These are phyloP conservation scores for Paecilomyces sp. DNA, from an alignment of 2,329 filamentous ascomycete species.

Conservation along the genomic window DNA sequence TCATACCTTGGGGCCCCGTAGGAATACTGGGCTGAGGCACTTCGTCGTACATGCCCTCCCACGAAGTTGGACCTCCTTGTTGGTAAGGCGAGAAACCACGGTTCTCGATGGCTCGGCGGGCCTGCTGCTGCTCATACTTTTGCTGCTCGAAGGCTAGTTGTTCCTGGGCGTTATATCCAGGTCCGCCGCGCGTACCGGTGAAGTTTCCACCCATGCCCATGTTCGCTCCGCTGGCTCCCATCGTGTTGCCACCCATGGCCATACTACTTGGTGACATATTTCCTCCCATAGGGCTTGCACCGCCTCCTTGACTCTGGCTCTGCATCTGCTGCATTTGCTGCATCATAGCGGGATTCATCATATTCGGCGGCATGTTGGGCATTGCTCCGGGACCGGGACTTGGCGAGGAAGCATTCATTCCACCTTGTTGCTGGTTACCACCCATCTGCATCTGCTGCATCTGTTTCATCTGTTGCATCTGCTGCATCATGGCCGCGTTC, in stretches of 20 bases:
- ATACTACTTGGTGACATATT: conserved; percentile 21
- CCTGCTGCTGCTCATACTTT: conserved; percentile 66
- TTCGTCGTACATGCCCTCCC: conserved; percentile 98
- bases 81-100: conserved; percentile 37
- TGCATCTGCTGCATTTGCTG: conserved; percentile 63
- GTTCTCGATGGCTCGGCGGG: conserved; percentile 44
- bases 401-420: conserved; percentile 28
- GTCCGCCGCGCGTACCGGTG: conserved; percentile 36
- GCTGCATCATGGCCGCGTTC: conserved; percentile 71
- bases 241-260: conserved; percentile 13
- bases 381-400: conserved; percentile 49
- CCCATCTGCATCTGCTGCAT: conserved; percentile 66
- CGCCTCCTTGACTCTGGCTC: conserved; percentile 35
- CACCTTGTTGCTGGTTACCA: conserved; percentile 26
- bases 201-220: conserved; percentile 41
- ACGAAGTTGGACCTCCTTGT: conserved; percentile 67
- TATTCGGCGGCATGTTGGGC: conserved; percentile 44
- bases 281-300: conserved; percentile 31
- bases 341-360: conserved; percentile 68
- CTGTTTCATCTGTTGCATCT: conserved; percentile 59
- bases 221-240: conserved; percentile 24
- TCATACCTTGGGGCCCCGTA: conserved; percentile 43
- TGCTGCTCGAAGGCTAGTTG: conserved; percentile 71
- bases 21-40: conserved; percentile 71
- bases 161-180: conserved; percentile 61